Evolutionary conservation across 2,329 filamentous ascomycete genomes (phyloP), one percentile per base, ranked within the genome.

Genomic region (Cordyceps militaris): DNA sequence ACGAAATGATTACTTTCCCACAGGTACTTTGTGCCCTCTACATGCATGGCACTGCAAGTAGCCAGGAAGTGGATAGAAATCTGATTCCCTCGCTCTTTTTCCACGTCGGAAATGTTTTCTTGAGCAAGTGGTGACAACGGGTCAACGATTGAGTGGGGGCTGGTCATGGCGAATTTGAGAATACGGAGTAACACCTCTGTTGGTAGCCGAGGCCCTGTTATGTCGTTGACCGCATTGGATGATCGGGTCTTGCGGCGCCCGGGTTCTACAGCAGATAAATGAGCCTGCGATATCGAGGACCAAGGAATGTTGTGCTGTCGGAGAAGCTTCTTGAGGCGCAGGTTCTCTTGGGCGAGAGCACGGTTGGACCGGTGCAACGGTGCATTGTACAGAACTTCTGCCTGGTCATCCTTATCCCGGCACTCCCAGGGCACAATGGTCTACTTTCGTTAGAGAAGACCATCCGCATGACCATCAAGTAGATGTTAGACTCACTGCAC

Each of bases 1-100:
- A 75, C 67, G 61, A 83, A 83, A 0, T 69, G 67, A 64, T 84
- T 84, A 52, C 73, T 76, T 24, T 72, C 69, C 77, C 81, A 82
- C 11, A 84, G 61, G 50, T 76, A 71, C 19, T 71, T 74, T 14
- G 69, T 75, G 36, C 80, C 81, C 63, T 84, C 81, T 3, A 68
- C 62, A 36, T 76, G 64, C 59, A 80, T 77, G 16, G 76, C 74
- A 62, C 69, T 78, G 66, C 77, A 82, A 3, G 79, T 79, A 4
- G 74, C 72, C 3, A 84, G 68, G 53, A 82, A 78, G 62, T 80
- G 73, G 48, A 82, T 79, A 56, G 79, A 76, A 56, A 83, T 73
- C 61, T 79, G 74, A 57, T 77, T 75, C 16, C 70, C 69, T n/a
- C 74, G 72, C 2, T 64, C 57, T 63, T 74, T 74, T 63, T 81